Base-by-base conservation (phyloP, 768 basidiomycete genomes). In the Leccinum imitatum region DNA sequence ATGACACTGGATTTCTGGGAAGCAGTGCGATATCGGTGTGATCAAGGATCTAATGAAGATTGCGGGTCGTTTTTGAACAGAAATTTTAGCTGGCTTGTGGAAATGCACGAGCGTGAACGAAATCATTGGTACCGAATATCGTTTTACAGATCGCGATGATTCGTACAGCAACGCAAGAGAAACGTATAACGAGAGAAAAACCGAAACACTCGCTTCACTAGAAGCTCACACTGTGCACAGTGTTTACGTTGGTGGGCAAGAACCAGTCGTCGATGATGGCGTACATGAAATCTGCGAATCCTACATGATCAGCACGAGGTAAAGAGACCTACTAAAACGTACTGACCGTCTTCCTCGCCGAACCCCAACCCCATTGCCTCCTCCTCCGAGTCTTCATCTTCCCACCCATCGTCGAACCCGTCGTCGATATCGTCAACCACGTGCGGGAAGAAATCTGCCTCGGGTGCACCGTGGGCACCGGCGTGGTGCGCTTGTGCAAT, bases 161-260 rank as follows among this genome's bases (percentile, higher is more conserved):
- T 52, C 17, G 10, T 27, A 60, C 21, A 33, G 37, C 7, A 33
- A 33, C 53, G 17, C 11, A 8, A 51, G 48, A 37, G 19, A 52
- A 30, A 35, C 3, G 25, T 44, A 44, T 6, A 44, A 44, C 6
- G n/a, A 50, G 7, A n/a, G 23, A 3, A 50, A 4, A 13, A 25
- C 15, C 17, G 23, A 23, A 25, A 50, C n/a, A 19, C 6, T 14
- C 15, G 3, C 17, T 39, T 39, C 51, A 21, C 61, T 67, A 75
- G 30, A 73, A 71, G 30, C 57, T 60, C 50, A 73, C 67, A 8
- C 46, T 60, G 41, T 67, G 65, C 41, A 75, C 72, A 15, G 63
- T 72, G 15, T 66, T 73, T 19, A 60, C 47, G 21, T 52, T 54
- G 4, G 60, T 37, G 0, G 69, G 66, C 21, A 64, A 54, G 52